phyloP scores from a whole-genome alignment of 1,284 basidiomycete species.

The Meira nashicola region DNA sequence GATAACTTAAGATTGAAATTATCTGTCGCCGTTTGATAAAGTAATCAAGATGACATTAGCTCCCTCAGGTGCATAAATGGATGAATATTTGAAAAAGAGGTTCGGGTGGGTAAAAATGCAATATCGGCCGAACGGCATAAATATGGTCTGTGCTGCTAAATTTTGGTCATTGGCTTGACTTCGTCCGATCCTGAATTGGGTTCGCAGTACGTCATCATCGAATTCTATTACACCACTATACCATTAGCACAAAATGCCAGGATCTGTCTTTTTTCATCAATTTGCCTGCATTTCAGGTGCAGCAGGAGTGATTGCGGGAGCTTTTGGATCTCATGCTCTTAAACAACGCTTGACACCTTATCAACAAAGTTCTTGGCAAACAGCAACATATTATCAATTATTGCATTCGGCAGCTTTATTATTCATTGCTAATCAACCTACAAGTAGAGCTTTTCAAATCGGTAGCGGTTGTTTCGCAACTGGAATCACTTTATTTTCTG shows the following conservation, averaged over 20 bases:
- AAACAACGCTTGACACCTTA: conserved; percentile 41
- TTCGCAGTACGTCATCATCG: too few relatives aligned
- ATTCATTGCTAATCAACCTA: conserved; percentile 19
- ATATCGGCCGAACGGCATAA: too few relatives aligned
- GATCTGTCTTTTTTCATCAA: conserved; percentile 24
- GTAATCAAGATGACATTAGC: too few relatives aligned
- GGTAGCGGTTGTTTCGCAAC: conserved; percentile 38
- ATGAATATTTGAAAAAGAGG: too few relatives aligned
- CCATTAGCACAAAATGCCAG: conserved; percentile 12
- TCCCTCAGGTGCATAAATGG: too few relatives aligned
- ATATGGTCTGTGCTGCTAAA: too few relatives aligned
- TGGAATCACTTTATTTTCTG: conserved; percentile 49
- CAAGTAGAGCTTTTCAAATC: conserved; percentile 18
- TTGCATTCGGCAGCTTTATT: conserved; percentile 47
- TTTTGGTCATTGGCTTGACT: too few relatives aligned
- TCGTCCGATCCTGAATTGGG: too few relatives aligned
- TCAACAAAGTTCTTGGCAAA: conserved; percentile 40
- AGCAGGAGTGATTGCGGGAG: conserved; percentile 31
- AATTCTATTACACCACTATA: too few relatives aligned
- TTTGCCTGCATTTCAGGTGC: conserved; percentile 40
- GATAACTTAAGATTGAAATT: too few relatives aligned
- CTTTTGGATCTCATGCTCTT: conserved; percentile 45
- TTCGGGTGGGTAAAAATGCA: too few relatives aligned
- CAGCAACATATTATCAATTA: conserved; percentile 46
- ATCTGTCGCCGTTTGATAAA: too few relatives aligned